phyloP scores from a whole-genome alignment of 805 yeast species.

The Candida ficus region DNA sequence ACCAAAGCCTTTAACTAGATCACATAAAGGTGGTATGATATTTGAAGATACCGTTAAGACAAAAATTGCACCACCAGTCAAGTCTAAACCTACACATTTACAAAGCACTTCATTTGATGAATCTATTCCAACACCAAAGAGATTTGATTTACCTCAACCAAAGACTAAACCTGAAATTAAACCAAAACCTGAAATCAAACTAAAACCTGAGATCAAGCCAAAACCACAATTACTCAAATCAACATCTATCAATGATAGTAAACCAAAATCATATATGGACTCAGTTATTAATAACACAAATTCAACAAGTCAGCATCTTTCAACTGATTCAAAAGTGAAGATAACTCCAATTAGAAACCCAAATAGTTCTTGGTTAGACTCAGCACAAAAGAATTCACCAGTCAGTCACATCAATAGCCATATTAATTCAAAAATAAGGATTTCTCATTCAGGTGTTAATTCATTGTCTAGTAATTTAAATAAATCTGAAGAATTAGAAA shows the following conservation, averaged over 20 bases:
- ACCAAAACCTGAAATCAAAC: neutral
- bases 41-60: constrained; percentile 10
- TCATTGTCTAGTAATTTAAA: constrained; percentile 27
- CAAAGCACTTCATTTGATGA: neutral
- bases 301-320: constrained; percentile 11
- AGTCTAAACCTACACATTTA: neutral
- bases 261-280: constrained; percentile 6
- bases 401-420: constrained; percentile 6
- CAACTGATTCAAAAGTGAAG: constrained; percentile 5
- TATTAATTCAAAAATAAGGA: constrained; percentile 16
- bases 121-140: neutral
- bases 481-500: constrained; percentile 9
- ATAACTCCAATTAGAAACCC: neutral
- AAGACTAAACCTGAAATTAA: neutral
- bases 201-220: constrained; percentile 12
- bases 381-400: constrained; percentile 12
- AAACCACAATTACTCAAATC: neutral
- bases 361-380: constrained; percentile 19
- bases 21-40: constrained; percentile 10
- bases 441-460: constrained; percentile 26
- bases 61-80: constrained; percentile 3
- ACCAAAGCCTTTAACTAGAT: constrained; percentile 4
- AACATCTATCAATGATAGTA: neutral
- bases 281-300: constrained; percentile 10
- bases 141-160: too few relatives aligned